phyloP scores from a whole-genome alignment of 345 rosid species.

The Sonneratia caseolaris region DNA sequence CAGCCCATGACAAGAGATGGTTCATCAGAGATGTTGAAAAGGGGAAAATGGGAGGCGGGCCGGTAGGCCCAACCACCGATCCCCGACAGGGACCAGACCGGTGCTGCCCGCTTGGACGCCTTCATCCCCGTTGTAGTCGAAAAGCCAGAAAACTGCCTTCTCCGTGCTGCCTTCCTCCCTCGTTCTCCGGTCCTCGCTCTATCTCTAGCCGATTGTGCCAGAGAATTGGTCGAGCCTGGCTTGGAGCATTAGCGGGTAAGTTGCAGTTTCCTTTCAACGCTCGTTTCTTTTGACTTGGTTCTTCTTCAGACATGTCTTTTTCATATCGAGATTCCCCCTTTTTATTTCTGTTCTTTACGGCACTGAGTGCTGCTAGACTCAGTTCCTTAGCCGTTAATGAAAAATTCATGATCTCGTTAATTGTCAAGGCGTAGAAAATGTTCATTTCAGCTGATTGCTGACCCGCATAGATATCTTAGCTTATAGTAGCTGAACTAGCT shows the following conservation, averaged over 20 bases:
- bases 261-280: neutral
- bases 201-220: neutral
- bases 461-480: neutral
- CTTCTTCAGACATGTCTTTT: neutral
- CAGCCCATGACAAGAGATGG: no score
- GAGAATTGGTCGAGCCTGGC: neutral
- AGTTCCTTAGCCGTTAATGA: neutral
- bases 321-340: neutral
- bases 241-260: neutral
- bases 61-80: no score
- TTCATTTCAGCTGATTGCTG: no score
- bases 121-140: neutral
- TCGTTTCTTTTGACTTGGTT: neutral
- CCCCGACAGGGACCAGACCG: no score
- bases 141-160: neutral
- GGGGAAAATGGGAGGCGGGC: no score
- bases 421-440: neutral
- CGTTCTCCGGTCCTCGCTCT: neutral
- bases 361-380: neutral
- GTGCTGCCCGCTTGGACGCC: neutral
- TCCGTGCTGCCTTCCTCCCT: neutral
- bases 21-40: no score
- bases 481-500: neutral
- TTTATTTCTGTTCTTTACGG: neutral
- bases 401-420: neutral